Percentiles rank a stretch among this genome's conserved stretches.
Conservation (phyloP, 768 basidiomycete species). For the Serendipita sp. region DNA sequence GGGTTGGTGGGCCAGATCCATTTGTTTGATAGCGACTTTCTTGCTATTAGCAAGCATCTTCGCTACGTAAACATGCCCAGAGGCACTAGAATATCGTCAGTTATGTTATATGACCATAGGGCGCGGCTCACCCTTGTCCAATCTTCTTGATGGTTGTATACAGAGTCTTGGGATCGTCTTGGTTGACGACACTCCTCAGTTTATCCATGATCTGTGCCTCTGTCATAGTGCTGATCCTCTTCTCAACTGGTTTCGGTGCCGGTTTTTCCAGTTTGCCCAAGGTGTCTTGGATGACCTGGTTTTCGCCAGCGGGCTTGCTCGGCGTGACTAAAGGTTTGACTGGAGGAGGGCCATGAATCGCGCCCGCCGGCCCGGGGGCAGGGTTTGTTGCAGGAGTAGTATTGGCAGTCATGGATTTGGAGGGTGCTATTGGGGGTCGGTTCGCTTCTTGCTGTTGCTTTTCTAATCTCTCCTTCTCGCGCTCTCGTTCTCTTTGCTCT, state of each 20-base stretch:
- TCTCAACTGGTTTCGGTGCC: slow-evolving; percentile 41
- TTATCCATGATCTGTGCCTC: slow-evolving; percentile 99
- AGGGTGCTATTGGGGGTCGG: slow-evolving; percentile 24
- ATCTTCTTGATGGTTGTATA: slow-evolving; percentile 99
- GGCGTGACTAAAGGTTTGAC: slow-evolving; percentile 61
- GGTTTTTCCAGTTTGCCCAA: slow-evolving; percentile 49
- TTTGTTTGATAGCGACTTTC: slow-evolving; percentile 96
- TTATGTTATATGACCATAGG: background rate
- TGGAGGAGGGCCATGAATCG: slow-evolving; percentile 37
- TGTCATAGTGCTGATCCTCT: slow-evolving; percentile 89
- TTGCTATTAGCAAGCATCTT: slow-evolving; percentile 70
- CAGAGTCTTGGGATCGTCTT: slow-evolving; percentile 72
- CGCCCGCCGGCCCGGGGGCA: slow-evolving; percentile 31
- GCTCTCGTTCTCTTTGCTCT: slow-evolving; percentile 21
- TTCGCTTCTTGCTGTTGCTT: slow-evolving; percentile 17
- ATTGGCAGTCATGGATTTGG: slow-evolving; percentile 29
- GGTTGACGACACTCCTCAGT: slow-evolving; percentile 70
- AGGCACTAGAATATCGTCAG: slow-evolving; percentile 43
- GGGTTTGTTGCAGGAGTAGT: slow-evolving; percentile 30
- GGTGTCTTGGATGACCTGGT: slow-evolving; percentile 43
- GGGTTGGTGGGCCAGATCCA: slow-evolving; percentile 90
- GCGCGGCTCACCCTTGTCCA: slow-evolving; percentile 73
- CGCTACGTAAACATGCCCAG: slow-evolving; percentile 94
- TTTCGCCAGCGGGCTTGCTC: slow-evolving; percentile 52
- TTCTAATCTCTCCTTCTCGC: slow-evolving; percentile 8